phyloP scores from a whole-genome alignment of 805 yeast species.

The Saccharomycopsis malanga region DNA sequence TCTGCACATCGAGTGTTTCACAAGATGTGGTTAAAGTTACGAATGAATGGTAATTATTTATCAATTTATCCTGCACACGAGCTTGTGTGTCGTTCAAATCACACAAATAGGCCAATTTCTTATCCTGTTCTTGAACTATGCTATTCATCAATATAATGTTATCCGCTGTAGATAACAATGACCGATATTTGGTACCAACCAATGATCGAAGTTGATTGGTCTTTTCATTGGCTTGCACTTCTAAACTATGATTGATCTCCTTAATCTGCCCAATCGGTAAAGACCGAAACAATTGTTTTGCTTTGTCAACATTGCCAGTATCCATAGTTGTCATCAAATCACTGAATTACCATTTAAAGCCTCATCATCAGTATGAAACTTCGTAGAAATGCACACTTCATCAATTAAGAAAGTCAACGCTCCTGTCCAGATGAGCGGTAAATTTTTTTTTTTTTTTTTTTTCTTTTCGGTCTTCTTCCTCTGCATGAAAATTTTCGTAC shows the following conservation, averaged over 20 bases:
- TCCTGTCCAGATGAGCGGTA: no score
- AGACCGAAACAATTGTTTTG: conserved; percentile 12
- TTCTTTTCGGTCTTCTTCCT: no score
- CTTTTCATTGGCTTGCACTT: conserved; percentile 15
- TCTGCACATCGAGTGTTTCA: background rate
- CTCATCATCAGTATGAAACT: no score
- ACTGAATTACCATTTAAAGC: no score
- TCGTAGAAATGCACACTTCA: no score
- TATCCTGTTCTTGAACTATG: conserved; percentile 17
- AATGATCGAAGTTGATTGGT: conserved; percentile 11
- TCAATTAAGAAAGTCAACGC: no score
- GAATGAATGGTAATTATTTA: background rate
- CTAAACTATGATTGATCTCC: conserved; percentile 14
- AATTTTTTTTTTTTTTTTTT: no score
- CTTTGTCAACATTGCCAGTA: background rate
- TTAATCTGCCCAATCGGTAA: conserved; percentile 16
- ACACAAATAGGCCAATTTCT: conserved; percentile 5
- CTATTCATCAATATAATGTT: conserved; percentile 19
- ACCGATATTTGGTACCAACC: conserved; percentile 19
- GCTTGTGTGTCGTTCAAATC: conserved; percentile 14
- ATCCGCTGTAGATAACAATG: conserved; percentile 20
- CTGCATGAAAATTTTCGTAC: no score
- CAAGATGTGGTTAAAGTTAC: background rate
- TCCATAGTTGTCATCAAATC: background rate
- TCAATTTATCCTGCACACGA: background rate